Conservation (phyloP, 805 yeast genomes). For the Pichia deserticola region DNA sequence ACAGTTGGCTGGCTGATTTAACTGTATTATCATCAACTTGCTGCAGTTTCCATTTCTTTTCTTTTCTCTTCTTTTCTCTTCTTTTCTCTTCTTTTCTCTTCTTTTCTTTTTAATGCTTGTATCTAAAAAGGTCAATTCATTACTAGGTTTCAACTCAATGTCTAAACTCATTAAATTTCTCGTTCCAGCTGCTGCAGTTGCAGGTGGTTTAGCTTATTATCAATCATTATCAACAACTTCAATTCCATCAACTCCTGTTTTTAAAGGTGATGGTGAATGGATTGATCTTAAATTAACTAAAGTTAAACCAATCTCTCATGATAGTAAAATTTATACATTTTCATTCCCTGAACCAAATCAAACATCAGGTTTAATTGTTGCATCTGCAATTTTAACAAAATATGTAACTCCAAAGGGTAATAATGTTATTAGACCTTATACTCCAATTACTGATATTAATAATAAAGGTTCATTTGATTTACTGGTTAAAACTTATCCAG, state of each 20-base stretch:
- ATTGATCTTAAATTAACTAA: slow-evolving; percentile 53
- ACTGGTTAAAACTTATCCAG: slow-evolving; percentile 79
- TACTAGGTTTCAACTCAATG: background rate
- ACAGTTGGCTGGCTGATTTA: too few species aligned
- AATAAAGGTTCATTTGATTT: slow-evolving; percentile 70
- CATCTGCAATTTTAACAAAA: slow-evolving; percentile 77
- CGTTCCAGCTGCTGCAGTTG: slow-evolving; percentile 32
- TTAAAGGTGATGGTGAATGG: slow-evolving; percentile 64
- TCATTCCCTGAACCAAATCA: slow-evolving; percentile 60
- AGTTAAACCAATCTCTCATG: slow-evolving; percentile 43
- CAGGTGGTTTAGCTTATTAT: slow-evolving; percentile 34
- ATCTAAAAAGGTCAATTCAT: background rate
- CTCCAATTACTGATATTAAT: slow-evolving; percentile 72
- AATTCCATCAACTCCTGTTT: slow-evolving; percentile 34
- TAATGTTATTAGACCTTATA: slow-evolving; percentile 81
- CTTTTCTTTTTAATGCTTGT: background rate
- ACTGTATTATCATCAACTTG: too few species aligned
- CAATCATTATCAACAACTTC: slow-evolving; percentile 15
- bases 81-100: background rate
- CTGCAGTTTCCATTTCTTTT: background rate
- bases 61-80: background rate
- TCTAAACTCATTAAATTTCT: slow-evolving; percentile 12
- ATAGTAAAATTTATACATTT: slow-evolving; percentile 65
- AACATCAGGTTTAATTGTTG: slow-evolving; percentile 68
- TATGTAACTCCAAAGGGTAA: slow-evolving; percentile 76